These are phyloP conservation scores for Tetrahymena malaccensis DNA, from an alignment of 73 alveolate species.

Conservation along the genomic window DNA sequence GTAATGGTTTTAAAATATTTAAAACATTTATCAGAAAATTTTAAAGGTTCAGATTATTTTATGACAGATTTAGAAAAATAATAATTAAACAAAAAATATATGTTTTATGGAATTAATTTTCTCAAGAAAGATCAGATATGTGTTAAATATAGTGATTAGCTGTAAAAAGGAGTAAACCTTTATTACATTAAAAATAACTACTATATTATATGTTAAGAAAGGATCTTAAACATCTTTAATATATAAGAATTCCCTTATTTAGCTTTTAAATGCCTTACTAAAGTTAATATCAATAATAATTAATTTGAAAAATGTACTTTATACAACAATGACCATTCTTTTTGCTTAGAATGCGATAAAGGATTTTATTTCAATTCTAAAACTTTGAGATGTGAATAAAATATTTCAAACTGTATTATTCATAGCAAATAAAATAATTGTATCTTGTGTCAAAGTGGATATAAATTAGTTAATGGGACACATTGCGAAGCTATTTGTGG, in stretches of 20 bases:
- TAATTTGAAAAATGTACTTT: not conserved
- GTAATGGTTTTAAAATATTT: too few relatives aligned
- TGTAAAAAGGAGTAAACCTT: too few relatives aligned
- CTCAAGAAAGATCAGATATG: not conserved
- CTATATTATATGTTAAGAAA: not conserved
- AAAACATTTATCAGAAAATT: too few relatives aligned
- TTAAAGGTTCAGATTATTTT: not conserved
- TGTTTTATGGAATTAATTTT: not conserved
- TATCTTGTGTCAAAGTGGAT: not conserved
- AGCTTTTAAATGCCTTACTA: not conserved
- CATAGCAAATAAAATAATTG: not conserved
- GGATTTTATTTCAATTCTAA: not conserved
- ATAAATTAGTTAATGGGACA: not conserved
- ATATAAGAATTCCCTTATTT: too few relatives aligned
- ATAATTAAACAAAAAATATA: too few relatives aligned
- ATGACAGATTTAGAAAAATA: not conserved
- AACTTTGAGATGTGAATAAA: not conserved
- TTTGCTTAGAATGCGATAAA: not conserved
- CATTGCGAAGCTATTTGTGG: not conserved
- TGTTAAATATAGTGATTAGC: not conserved
- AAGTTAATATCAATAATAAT: not conserved
- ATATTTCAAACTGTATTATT: not conserved
- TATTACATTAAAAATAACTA: too few relatives aligned
- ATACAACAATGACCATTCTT: too few relatives aligned
- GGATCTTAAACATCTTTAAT: too few relatives aligned